A percentile compares a stretch with the other conserved stretches of the same genome.
Evolutionary conservation across 352 stramenopile genomes (phyloP).

Genomic region (Globisporangium splendens): DNA sequence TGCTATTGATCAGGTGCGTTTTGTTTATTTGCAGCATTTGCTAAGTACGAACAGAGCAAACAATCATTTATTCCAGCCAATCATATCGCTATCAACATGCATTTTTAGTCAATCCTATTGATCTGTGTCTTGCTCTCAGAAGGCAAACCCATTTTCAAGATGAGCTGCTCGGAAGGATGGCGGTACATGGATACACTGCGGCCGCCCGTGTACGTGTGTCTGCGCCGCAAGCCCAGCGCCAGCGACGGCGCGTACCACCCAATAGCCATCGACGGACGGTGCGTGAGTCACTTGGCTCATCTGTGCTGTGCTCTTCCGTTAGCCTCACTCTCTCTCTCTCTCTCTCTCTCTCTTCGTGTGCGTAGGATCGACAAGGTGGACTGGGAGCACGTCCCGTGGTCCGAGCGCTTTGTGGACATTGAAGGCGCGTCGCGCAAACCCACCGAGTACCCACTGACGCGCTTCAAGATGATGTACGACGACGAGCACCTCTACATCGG

Average conservation of each 20-base stretch:
- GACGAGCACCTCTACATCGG: slow-evolving; percentile 65
- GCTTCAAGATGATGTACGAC: slow-evolving; percentile 85
- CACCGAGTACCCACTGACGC: slow-evolving; percentile 41
- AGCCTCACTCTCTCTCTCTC: background rate
- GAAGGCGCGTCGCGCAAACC: slow-evolving; percentile 46
- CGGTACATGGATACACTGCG: slow-evolving; percentile 57
- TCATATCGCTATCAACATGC: too few relatives aligned
- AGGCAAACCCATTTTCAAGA: background rate
- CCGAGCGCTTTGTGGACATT: slow-evolving; percentile 75
- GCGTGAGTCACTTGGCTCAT: slow-evolving; percentile 2
- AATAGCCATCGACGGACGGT: slow-evolving; percentile 55
- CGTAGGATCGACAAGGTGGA: slow-evolving; percentile 56
- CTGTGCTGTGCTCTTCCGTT: background rate
- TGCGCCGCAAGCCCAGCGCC: slow-evolving; percentile 31
- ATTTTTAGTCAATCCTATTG: too few relatives aligned
- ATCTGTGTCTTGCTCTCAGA: too few relatives aligned
- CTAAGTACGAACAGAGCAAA: too few relatives aligned
- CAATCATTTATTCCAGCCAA: too few relatives aligned
- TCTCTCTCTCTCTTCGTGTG: background rate
- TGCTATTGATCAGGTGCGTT: too few relatives aligned
- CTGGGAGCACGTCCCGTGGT: slow-evolving; percentile 70
- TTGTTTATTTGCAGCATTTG: too few relatives aligned
- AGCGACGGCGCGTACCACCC: slow-evolving; percentile 22
- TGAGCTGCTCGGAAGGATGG: slow-evolving; percentile 23
- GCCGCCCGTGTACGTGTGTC: slow-evolving; percentile 64